Conservation (phyloP, 164 flowering plant species). For the Liquidambar formosana region DNA sequence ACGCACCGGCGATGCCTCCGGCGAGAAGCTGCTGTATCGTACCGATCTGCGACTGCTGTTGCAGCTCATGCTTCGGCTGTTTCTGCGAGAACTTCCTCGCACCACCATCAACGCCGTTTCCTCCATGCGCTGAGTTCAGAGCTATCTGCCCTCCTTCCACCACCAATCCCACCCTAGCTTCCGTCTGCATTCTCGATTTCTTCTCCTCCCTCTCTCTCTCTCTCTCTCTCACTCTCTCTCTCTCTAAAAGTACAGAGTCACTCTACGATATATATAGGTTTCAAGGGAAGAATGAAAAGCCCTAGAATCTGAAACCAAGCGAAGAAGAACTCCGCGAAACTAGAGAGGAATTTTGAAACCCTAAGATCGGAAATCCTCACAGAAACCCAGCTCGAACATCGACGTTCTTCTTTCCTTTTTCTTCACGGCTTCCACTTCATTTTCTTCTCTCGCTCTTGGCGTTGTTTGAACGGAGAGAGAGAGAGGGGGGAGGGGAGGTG, state of each 20-base stretch:
- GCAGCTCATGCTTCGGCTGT: conserved; percentile 22
- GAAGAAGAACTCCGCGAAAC: neutral
- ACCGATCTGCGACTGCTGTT: conserved; percentile 47
- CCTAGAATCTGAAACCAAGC: neutral
- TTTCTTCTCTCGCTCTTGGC: neutral
- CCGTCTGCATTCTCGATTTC: conserved; percentile 42
- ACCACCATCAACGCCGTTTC: conserved; percentile 22
- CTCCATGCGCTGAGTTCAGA: conserved; percentile 19
- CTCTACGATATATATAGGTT: neutral
- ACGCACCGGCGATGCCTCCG: conserved; percentile 55
- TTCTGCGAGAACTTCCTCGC: conserved; percentile 11
- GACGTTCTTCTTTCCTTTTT: neutral
- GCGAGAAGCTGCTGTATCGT: conserved; percentile 58
- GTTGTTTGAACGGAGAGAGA: neutral
- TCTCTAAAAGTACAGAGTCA: neutral
- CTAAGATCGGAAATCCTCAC: neutral
- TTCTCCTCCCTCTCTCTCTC: neutral
- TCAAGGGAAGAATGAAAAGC: neutral
- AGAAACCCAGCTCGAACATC: neutral
- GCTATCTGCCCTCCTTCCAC: conserved; percentile 43
- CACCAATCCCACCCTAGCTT: conserved; percentile 53
- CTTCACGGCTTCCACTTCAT: neutral
- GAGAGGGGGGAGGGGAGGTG: no score
- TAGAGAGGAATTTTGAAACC: neutral
- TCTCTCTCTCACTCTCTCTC: neutral